phyloP scores from a whole-genome alignment of 1,284 basidiomycete genomes.

The Microbotryum scabiosae region DNA sequence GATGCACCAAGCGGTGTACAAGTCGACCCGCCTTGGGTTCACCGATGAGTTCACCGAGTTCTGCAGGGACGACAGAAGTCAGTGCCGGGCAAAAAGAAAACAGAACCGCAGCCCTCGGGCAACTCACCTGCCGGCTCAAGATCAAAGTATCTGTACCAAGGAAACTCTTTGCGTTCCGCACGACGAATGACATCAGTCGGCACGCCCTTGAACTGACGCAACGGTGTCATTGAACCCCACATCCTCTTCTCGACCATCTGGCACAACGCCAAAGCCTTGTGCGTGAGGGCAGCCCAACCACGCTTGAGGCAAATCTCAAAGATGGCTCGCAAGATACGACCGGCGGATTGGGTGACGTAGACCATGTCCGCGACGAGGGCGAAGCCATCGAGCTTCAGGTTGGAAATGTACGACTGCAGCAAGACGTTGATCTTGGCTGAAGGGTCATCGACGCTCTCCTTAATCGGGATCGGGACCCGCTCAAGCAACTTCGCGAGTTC shows the following conservation, averaged over 20 bases:
- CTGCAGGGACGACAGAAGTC: constrained; percentile 38
- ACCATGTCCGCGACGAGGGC: constrained; percentile 96
- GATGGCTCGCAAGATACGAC: constrained; percentile 82
- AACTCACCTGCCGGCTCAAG: constrained; percentile 46
- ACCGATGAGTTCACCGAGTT: constrained; percentile 89
- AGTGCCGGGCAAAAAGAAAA: background rate
- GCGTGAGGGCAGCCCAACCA: constrained; percentile 92
- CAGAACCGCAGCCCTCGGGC: constrained; percentile 23
- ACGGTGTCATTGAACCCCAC: constrained; percentile 96
- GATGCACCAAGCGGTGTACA: constrained; percentile 90
- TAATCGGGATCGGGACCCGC: constrained; percentile 92
- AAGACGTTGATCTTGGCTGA: constrained; percentile 97
- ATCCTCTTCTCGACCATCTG: constrained; percentile 72
- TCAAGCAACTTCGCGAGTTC: constrained; percentile 90
- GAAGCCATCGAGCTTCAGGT: constrained; percentile 89
- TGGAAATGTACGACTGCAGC: constrained; percentile 89
- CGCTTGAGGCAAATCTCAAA: constrained; percentile 98
- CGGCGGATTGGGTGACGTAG: constrained; percentile 45
- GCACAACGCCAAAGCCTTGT: constrained; percentile 84
- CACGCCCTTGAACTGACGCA: constrained; percentile 89
- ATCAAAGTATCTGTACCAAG: constrained; percentile 94
- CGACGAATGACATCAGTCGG: constrained; percentile 80
- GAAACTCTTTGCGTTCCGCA: constrained; percentile 96
- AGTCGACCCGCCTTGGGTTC: constrained; percentile 77
- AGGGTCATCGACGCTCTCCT: constrained; percentile 92